phyloP scores from a whole-genome alignment of 2,329 filamentous ascomycete genomes.

The Fusarium zealandicum region DNA sequence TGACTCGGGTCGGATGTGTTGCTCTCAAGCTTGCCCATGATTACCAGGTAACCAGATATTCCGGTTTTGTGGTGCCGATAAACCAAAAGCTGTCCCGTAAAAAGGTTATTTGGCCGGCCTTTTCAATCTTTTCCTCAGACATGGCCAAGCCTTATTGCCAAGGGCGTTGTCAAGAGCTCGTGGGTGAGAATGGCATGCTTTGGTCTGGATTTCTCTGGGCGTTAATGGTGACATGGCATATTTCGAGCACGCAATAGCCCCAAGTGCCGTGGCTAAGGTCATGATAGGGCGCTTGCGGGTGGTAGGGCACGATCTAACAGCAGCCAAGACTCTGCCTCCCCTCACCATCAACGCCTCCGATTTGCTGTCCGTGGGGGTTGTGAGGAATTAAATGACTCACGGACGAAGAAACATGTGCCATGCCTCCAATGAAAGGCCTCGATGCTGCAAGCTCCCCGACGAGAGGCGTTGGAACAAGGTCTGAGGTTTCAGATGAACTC shows the following conservation, averaged over 20 bases:
- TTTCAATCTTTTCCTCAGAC: slow-evolving; percentile 11
- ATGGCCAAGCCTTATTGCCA: slow-evolving; percentile 8
- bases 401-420: neutral
- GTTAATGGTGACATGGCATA: slow-evolving; percentile 27
- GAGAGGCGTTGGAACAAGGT: slow-evolving; percentile 7
- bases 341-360: slow-evolving; percentile 31
- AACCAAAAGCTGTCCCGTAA: neutral
- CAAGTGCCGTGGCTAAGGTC: slow-evolving; percentile 20
- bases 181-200: neutral
- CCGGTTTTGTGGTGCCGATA: neutral
- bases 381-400: slow-evolving; percentile 36
- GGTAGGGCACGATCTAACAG: slow-evolving; percentile 13
- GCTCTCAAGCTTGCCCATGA: slow-evolving; percentile 30
- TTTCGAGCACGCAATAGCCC: slow-evolving; percentile 37
- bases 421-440: slow-evolving; percentile 18
- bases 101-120: slow-evolving; percentile 1
- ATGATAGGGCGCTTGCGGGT: slow-evolving; percentile 14
- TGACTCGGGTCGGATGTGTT: slow-evolving; percentile 17
- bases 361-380: slow-evolving; percentile 22
- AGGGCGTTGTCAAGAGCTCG: neutral
- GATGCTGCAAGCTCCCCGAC: slow-evolving; percentile 18
- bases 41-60: neutral
- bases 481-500: slow-evolving; percentile 26
- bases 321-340: slow-evolving; percentile 19
- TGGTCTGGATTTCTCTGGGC: slow-evolving; percentile 18